A percentile compares a stretch with the other conserved stretches of the same genome.
phyloP scores from a whole-genome alignment of 345 rosid genomes.

The Brassica nigra region DNA sequence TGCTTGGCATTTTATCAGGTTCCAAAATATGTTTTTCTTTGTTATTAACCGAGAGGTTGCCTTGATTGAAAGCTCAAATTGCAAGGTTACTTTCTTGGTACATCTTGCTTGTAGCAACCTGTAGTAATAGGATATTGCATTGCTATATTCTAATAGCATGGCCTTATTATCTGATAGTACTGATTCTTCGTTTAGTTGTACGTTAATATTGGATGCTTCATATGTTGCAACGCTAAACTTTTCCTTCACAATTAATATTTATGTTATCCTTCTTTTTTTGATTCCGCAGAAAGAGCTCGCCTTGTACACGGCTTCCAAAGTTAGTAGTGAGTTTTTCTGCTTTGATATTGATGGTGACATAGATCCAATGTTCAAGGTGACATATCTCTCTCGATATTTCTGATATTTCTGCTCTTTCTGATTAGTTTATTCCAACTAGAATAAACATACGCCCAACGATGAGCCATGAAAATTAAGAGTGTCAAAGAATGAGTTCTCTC shows the following conservation, averaged over 20 bases:
- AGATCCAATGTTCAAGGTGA: conserved; percentile 94
- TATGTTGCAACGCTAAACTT: neutral
- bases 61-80: conserved; percentile 3
- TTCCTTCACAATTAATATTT: neutral
- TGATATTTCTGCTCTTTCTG: neutral
- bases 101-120: conserved; percentile 2
- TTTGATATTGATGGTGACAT: conserved; percentile 94
- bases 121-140: neutral
- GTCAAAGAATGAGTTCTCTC: conserved; percentile 4
- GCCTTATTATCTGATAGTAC: neutral
- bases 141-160: conserved; percentile 8
- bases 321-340: conserved; percentile 76
- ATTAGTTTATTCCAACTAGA: neutral
- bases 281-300: conserved; percentile 92
- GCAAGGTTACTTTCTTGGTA: conserved; percentile 6
- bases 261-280: conserved; percentile 13
- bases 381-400: conserved; percentile 19
- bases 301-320: conserved; percentile 85
- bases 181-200: conserved; percentile 3
- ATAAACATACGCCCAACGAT: conserved; percentile 11
- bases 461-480: neutral
- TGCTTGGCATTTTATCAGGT: conserved; percentile 98
- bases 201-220: neutral
- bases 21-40: conserved; percentile 17
- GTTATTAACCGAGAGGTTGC: conserved; percentile 1